phyloP scores from a whole-genome alignment of 768 basidiomycete genomes.

The Inosperma sp. region DNA sequence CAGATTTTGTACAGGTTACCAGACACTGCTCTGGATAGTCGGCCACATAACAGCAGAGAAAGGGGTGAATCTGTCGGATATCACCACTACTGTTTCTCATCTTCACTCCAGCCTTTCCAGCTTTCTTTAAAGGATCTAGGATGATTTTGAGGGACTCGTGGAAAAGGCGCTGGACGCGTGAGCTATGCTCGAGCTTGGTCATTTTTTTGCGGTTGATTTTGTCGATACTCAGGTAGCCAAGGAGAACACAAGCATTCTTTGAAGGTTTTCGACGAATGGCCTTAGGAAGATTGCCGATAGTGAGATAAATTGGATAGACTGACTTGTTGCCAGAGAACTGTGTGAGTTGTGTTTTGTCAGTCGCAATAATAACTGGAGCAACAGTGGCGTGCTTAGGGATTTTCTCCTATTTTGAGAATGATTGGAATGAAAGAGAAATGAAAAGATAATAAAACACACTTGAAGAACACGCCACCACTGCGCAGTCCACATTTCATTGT shows the following conservation, averaged over 20 bases:
- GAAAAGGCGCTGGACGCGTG: slow-evolving; percentile 28
- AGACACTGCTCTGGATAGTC: slow-evolving; percentile 41
- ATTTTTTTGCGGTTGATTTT: slow-evolving; percentile 20
- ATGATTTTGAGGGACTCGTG: slow-evolving; percentile 34
- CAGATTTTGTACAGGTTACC: slow-evolving; percentile 25
- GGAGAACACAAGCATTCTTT: slow-evolving; percentile 20
- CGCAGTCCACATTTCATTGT: slow-evolving; percentile 8
- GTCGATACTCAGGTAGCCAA: slow-evolving; percentile 35
- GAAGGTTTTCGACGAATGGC: slow-evolving; percentile 29
- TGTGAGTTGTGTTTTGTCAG: too few species aligned
- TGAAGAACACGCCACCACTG: slow-evolving; percentile 7
- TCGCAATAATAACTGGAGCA: slow-evolving; percentile 36
- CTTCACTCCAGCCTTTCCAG: slow-evolving; percentile 26
- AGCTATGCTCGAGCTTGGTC: slow-evolving; percentile 1
- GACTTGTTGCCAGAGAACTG: slow-evolving; percentile 32
- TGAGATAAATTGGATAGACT: slow-evolving; percentile 42
- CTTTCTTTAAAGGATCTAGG: slow-evolving; percentile 22
- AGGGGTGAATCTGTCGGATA: slow-evolving; percentile 17
- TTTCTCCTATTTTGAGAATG: slow-evolving; percentile 13
- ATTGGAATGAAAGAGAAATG: slow-evolving; percentile 2
- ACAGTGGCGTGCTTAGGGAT: slow-evolving; percentile 27
- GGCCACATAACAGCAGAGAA: slow-evolving; percentile 17
- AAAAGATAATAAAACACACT: slow-evolving; percentile 4
- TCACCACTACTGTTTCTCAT: slow-evolving; percentile 31
- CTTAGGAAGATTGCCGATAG: slow-evolving; percentile 38